Evolutionary conservation across 805 yeast species (phyloP).

Genomic region (Barnettozyma californica): DNA sequence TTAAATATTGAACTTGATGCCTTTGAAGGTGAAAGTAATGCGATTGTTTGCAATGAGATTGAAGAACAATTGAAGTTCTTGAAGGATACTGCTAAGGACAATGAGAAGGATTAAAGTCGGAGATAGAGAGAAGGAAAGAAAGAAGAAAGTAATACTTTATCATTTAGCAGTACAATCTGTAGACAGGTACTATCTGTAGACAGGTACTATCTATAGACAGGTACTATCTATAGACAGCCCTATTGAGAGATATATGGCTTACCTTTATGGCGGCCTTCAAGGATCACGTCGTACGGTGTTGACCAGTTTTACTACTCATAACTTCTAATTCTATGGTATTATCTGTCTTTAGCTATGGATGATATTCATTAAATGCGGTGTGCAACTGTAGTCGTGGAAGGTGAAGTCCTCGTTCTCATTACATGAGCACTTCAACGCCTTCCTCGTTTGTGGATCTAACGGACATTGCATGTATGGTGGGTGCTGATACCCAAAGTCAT

Average conservation of each 20-base stretch:
- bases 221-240: too few relatives aligned
- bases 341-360: background rate
- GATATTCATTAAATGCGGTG: slow-evolving; percentile 47
- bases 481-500: slow-evolving; percentile 77
- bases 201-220: too few relatives aligned
- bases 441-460: slow-evolving; percentile 52
- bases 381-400: slow-evolving; percentile 65
- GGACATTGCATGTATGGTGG: slow-evolving; percentile 78
- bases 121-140: background rate
- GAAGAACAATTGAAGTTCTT: slow-evolving; percentile 39
- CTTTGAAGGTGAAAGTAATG: slow-evolving; percentile 36
- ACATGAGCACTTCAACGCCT: slow-evolving; percentile 64
- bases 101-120: slow-evolving; percentile 28
- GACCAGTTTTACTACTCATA: too few relatives aligned
- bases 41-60: slow-evolving; percentile 47
- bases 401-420: slow-evolving; percentile 68
- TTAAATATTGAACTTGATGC: slow-evolving; percentile 38
- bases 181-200: too few relatives aligned
- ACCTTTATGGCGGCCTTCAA: too few relatives aligned
- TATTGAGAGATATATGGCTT: too few relatives aligned
- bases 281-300: too few relatives aligned
- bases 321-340: background rate
- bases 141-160: background rate
- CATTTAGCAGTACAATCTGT: too few relatives aligned
- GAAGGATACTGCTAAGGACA: slow-evolving; percentile 30